phyloP scores from a whole-genome alignment of 257 asterid genomes.

The Plantago ovata region DNA sequence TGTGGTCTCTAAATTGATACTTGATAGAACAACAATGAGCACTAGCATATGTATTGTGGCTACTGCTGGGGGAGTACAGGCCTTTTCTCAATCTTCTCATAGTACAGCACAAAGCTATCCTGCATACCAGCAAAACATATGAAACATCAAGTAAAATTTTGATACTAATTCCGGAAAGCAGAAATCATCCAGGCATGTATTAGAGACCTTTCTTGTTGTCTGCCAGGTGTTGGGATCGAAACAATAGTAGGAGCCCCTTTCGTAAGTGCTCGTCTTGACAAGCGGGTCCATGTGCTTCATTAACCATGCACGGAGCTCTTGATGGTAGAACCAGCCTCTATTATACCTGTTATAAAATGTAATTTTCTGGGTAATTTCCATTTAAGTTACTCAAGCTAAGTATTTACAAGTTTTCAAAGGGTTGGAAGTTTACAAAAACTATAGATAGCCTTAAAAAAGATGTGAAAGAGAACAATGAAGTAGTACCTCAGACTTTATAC shows the following conservation, averaged over 20 bases:
- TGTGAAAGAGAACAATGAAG: no score
- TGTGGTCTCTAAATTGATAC: slow-evolving; percentile 14
- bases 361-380: not conserved
- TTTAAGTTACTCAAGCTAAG: no score
- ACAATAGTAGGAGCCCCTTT: slow-evolving; percentile 62
- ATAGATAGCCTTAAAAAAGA: no score
- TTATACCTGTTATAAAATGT: slow-evolving; percentile 37
- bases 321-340: slow-evolving; percentile 88
- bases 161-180: not conserved
- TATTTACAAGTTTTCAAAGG: no score
- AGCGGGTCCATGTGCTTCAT: slow-evolving; percentile 62
- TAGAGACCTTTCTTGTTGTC: slow-evolving; percentile 62
- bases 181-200: not conserved
- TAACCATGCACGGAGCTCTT: slow-evolving; percentile 66
- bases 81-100: slow-evolving; percentile 67
- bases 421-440: no score
- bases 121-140: slow-evolving; percentile 25
- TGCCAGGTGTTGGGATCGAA: slow-evolving; percentile 82
- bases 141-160: not conserved
- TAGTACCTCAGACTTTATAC: no score
- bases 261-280: slow-evolving; percentile 53
- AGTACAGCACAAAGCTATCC: slow-evolving; percentile 72
- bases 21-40: slow-evolving; percentile 1
- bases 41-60: slow-evolving; percentile 3
- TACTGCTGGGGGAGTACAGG: slow-evolving; percentile 47